Percentiles rank a stretch among this genome's conserved stretches.
Conservation (phyloP, 2,329 filamentous ascomycete genomes). For the Cercospora sesami region DNA sequence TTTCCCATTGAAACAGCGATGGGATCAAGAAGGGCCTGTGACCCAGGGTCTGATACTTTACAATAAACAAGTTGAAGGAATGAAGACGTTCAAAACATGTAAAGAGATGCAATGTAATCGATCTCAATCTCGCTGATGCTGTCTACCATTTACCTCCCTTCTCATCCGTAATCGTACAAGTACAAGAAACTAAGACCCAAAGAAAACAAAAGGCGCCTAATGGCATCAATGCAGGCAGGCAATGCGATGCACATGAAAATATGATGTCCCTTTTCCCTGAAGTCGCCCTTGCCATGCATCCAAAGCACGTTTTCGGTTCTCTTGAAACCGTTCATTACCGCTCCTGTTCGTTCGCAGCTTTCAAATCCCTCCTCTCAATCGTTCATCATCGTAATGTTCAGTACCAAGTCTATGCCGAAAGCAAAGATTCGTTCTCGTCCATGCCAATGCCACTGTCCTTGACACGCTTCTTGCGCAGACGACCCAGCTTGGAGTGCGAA, state of each 20-base stretch:
- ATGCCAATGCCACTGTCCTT: slow-evolving; percentile 34
- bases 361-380: neutral
- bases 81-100: neutral
- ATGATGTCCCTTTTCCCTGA: neutral
- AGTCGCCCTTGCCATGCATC: neutral
- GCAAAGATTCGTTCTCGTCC: slow-evolving; percentile 21
- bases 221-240: neutral
- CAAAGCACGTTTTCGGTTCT: neutral
- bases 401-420: slow-evolving; percentile 12
- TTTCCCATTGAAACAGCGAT: neutral
- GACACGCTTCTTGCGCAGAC: slow-evolving; percentile 28
- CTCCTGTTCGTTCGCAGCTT: neutral
- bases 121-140: neutral
- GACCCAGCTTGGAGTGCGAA: slow-evolving; percentile 5
- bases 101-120: neutral
- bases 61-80: neutral
- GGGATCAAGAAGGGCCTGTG: neutral
- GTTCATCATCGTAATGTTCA: neutral
- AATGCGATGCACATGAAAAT: neutral
- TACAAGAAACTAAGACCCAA: neutral
- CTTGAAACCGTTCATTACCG: neutral
- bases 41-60: neutral
- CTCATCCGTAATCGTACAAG: neutral
- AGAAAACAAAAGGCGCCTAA: neutral
- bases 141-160: neutral